phyloP scores from a whole-genome alignment of 306 rosid genomes.

The Quercus parvula region DNA sequence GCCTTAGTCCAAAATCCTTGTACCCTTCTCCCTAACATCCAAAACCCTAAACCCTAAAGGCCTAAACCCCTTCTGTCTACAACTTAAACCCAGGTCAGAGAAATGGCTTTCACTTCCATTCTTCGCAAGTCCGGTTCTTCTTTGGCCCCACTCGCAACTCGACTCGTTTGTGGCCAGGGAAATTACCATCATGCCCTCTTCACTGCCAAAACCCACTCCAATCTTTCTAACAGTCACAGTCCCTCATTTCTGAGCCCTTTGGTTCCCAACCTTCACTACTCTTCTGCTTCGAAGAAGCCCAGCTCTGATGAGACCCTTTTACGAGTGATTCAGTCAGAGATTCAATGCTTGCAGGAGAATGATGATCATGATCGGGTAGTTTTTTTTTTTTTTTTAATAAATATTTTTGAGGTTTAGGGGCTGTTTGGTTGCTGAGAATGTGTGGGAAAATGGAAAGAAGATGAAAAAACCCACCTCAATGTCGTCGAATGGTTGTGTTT shows the following conservation, averaged over 20 bases:
- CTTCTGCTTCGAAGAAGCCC: constrained; percentile 43
- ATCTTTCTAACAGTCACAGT: background rate
- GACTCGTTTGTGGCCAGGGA: constrained; percentile 32
- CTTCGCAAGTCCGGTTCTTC: constrained; percentile 67
- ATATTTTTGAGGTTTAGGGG: background rate
- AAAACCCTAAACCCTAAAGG: background rate
- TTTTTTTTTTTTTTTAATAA: background rate
- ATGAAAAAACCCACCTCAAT: background rate
- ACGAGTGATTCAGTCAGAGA: constrained; percentile 63
- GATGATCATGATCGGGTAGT: constrained; percentile 37
- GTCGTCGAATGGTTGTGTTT: background rate
- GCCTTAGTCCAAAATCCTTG: background rate
- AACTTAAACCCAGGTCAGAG: background rate
- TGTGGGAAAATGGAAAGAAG: too few species aligned
- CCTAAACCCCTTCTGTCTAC: constrained; percentile 27
- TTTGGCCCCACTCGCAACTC: constrained; percentile 42
- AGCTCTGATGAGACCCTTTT: constrained; percentile 54
- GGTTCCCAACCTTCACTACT: constrained; percentile 37
- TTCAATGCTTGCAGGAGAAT: constrained; percentile 50
- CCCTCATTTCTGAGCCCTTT: background rate
- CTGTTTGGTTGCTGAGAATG: too few species aligned
- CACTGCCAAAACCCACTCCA: constrained; percentile 34
- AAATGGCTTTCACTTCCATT: constrained; percentile 67
- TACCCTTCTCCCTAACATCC: background rate
- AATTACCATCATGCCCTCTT: constrained; percentile 27